Evolutionary conservation across 306 rosid species (phyloP).

Genomic region (Cucurbita argyrosperma): DNA sequence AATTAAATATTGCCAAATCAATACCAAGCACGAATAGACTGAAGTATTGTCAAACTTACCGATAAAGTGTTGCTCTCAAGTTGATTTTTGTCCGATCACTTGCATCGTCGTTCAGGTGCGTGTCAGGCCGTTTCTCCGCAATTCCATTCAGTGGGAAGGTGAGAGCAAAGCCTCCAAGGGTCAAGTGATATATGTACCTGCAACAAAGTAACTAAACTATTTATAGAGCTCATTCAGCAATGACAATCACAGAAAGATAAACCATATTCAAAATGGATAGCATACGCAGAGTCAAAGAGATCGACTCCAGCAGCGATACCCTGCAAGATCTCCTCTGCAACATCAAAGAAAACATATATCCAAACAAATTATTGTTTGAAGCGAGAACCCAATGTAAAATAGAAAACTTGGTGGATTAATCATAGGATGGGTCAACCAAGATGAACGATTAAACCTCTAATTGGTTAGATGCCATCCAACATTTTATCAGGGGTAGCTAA

Average conservation of each 20-base stretch:
- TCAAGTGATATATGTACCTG: slow-evolving; percentile 66
- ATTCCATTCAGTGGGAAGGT: slow-evolving; percentile 44
- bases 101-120: slow-evolving; percentile 23
- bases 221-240: not conserved
- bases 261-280: not conserved
- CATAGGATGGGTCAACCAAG: not conserved
- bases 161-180: slow-evolving; percentile 76
- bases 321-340: slow-evolving; percentile 91
- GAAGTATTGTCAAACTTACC: slow-evolving; percentile 22
- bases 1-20: not conserved
- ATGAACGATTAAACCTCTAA: not conserved
- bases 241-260: not conserved
- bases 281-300: slow-evolving; percentile 80
- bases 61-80: slow-evolving; percentile 61
- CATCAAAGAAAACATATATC: not conserved
- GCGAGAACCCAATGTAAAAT: not conserved
- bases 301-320: slow-evolving; percentile 80
- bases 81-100: slow-evolving; percentile 60
- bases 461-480: not conserved
- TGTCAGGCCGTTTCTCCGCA: slow-evolving; percentile 19
- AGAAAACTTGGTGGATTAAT: not conserved
- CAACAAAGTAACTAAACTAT: slow-evolving; percentile 8
- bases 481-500: not conserved
- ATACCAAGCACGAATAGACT: not conserved
- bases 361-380: not conserved